Base-by-base conservation (phyloP, 1,284 basidiomycete genomes). In the Trichosporon ovoides region DNA sequence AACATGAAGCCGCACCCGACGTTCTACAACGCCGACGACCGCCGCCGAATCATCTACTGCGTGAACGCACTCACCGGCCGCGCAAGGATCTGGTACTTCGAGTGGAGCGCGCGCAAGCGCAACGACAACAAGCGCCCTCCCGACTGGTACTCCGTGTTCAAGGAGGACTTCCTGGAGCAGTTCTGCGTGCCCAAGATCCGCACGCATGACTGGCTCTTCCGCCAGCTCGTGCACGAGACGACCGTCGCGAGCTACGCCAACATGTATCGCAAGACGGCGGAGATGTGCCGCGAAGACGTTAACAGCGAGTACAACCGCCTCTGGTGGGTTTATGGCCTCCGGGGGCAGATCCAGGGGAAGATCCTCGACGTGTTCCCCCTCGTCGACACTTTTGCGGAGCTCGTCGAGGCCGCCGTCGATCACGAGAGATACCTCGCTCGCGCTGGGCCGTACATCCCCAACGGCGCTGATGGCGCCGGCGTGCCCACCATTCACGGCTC, bases 1-100 rank as follows among this genome's bases (percentile, higher is more conserved):
- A 48, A 48, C 43, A 48, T 48, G 43, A 48, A 48, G 43, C 43
- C 43, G 24, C 43, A 48, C 24, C 43, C 43, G 24, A 48, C 43
- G 16, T 48, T 48, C 43, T 48, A 28, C 43, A 48, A 48, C 43
- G 43, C 43, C 7, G 43, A 48, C 24, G 43, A 48, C 24, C 24
- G 43, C 13, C 43, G 43, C 3, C 43, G 43, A 12, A 48, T 48
- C 43, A 48, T 48, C 24, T 48, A 48, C 43, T 48, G 43, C 43
- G 43, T 48, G 43, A 48, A 48, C 43, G 43, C 43, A 4, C 28
- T 48, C 43, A 48, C 43, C 2, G 43, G 43, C 16, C 24, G 43
- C 24, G 43, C 43, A 5, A 13, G 43, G 16, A 22, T 48, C 22
- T 48, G 43, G 43, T 48, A 48, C 28, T 31, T 31, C 14, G 43